Evolutionary conservation across 352 stramenopile genomes (phyloP).

Genomic region (Pythium biforme): DNA sequence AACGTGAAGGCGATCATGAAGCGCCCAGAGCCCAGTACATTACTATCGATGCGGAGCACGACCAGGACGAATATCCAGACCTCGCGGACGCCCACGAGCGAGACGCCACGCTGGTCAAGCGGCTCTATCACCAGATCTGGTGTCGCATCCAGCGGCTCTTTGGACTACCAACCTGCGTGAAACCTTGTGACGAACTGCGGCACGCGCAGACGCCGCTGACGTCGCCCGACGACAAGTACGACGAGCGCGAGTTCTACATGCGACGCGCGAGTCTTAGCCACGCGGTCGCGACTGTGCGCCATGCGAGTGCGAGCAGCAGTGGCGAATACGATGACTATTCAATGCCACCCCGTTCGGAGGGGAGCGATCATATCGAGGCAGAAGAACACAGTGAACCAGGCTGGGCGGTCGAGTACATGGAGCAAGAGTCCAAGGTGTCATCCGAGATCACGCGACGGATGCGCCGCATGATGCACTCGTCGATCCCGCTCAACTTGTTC

Average conservation of each 20-base stretch:
- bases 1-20: too few species aligned
- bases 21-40: neutral
- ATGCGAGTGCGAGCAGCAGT: neutral
- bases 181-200: neutral
- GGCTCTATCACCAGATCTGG: conserved; percentile 54
- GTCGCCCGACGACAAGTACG: conserved; percentile 49
- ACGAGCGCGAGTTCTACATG: conserved; percentile 31
- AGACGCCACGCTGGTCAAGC: conserved; percentile 36
- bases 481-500: conserved; percentile 74
- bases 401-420: conserved; percentile 81
- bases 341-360: neutral
- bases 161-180: conserved; percentile 19
- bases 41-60: neutral
- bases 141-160: conserved; percentile 50
- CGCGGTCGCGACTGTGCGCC: neutral
- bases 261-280: conserved; percentile 26
- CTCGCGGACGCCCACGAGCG: neutral
- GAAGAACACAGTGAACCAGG: conserved; percentile 43
- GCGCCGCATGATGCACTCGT: conserved; percentile 80
- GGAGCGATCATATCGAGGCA: neutral
- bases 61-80: neutral
- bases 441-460: conserved; percentile 65
- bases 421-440: conserved; percentile 62
- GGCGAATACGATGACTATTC: neutral
- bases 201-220: conserved; percentile 68